phyloP scores from a whole-genome alignment of 345 rosid species.

The Sisymbrium altissimum region DNA sequence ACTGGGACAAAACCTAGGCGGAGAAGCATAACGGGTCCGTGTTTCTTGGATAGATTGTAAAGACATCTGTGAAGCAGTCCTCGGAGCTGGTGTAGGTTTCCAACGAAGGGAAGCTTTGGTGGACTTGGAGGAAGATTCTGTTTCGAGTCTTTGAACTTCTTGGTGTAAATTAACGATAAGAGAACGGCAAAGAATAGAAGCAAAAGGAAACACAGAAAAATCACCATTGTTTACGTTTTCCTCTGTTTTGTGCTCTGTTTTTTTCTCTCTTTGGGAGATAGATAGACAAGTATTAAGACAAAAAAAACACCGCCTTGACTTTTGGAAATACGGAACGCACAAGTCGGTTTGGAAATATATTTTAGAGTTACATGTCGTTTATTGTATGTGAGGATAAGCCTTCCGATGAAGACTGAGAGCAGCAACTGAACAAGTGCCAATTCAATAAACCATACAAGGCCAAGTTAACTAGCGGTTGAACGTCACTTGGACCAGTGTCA shows the following conservation, averaged over 20 bases:
- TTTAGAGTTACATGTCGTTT: neutral
- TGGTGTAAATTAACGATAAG: neutral
- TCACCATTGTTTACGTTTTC: neutral
- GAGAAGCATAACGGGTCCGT: constrained; percentile 34
- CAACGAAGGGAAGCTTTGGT: constrained; percentile 14
- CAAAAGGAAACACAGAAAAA: neutral
- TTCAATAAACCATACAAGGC: neutral
- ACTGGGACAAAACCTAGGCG: constrained; percentile 21
- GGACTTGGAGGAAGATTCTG: constrained; percentile 25
- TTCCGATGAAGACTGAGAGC: neutral
- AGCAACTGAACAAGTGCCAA: neutral
- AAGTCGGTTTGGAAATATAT: neutral
- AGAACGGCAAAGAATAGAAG: neutral
- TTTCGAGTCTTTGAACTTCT: neutral
- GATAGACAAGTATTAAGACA: neutral
- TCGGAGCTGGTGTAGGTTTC: constrained; percentile 27
- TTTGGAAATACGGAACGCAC: neutral
- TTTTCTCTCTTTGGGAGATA: neutral
- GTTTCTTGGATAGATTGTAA: constrained; percentile 25
- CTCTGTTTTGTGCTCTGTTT: constrained; percentile 3
- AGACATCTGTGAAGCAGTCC: constrained; percentile 25
- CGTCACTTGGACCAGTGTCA: neutral
- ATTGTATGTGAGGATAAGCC: neutral
- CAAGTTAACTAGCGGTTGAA: neutral
- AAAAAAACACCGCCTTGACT: neutral